Percentiles rank a stretch among this genome's conserved stretches.
Conservation (phyloP, 1,139 yeast species). For the Geotrichum fermentans region DNA sequence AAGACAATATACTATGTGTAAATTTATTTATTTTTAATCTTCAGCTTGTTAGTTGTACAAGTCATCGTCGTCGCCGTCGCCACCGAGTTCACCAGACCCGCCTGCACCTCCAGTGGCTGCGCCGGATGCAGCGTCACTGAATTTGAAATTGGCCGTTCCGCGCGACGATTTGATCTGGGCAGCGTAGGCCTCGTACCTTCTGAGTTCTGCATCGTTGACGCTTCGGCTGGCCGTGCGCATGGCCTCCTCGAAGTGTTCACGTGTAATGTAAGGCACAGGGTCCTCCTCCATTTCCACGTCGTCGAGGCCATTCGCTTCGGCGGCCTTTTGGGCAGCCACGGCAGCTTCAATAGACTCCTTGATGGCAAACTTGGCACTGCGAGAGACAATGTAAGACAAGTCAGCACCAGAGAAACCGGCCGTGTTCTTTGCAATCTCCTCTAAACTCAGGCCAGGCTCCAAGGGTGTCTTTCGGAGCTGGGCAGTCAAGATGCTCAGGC, state of each 20-base stretch:
- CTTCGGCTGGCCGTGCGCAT: conserved; percentile 98
- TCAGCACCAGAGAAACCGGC: conserved; percentile 99
- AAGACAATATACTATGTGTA: too few species aligned
- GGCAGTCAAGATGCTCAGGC: conserved; percentile 86
- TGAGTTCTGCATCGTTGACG: conserved; percentile 92
- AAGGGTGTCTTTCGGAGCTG: conserved; percentile 97
- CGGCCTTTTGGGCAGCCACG: conserved; percentile 43
- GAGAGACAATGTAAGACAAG: conserved; percentile 91
- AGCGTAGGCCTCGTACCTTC: conserved; percentile 97
- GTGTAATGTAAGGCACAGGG: conserved; percentile 92
- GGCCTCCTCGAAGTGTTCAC: conserved; percentile 94
- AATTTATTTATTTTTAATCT: too few species aligned
- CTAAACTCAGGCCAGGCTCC: conserved; percentile 90
- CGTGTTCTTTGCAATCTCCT: conserved; percentile 85
- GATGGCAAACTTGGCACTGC: conserved; percentile 97
- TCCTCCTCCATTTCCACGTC: conserved; percentile 55
- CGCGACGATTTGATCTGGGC: conserved; percentile 94
- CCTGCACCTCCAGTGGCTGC: conserved; percentile 37
- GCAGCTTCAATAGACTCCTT: conserved; percentile 89
- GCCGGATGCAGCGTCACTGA: conserved; percentile 35
- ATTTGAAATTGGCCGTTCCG: conserved; percentile 55
- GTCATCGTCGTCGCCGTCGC: conserved; percentile 81
- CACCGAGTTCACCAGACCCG: conserved; percentile 53
- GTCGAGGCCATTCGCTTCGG: conserved; percentile 49
- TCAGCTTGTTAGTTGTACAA: conserved; percentile 82